Evolutionary conservation across 495 filamentous ascomycete species (phyloP).

Genomic region (Penicillium bovifimosum): DNA sequence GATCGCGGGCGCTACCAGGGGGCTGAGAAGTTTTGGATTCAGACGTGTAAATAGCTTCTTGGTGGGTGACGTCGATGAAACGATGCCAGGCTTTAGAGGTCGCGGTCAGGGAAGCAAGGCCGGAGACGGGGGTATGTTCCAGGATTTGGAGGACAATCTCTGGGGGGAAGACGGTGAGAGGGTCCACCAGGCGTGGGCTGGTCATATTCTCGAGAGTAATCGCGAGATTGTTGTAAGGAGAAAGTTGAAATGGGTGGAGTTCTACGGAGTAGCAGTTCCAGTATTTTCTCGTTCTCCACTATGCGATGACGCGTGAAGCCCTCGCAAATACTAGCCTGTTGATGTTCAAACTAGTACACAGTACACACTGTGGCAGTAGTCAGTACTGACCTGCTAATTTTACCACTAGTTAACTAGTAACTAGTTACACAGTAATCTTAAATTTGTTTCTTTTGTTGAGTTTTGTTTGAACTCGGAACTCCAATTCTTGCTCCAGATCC

Average conservation of each 20-base stretch:
- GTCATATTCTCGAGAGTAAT: constrained; percentile 9
- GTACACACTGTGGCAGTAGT: no score
- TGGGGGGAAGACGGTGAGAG: constrained; percentile 30
- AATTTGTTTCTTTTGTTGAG: no score
- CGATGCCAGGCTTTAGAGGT: constrained; percentile 36
- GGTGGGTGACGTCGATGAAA: constrained; percentile 40
- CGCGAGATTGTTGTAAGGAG: not conserved
- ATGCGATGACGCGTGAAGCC: no score
- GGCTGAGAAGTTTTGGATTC: constrained; percentile 25
- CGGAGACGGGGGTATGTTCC: constrained; percentile 30
- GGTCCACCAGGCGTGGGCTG: constrained; percentile 17
- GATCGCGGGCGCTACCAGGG: constrained; percentile 15
- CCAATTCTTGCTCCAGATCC: no score
- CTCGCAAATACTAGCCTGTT: no score
- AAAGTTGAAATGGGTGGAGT: not conserved
- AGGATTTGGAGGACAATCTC: constrained; percentile 35
- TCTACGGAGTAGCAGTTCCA: no score
- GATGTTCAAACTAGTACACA: no score
- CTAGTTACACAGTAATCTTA: no score
- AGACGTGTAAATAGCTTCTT: constrained; percentile 35
- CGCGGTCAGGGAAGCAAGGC: constrained; percentile 29
- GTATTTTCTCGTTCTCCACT: constrained; percentile 7
- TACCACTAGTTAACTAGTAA: no score
- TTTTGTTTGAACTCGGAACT: no score
- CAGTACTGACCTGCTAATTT: not conserved